phyloP scores from a whole-genome alignment of 176 grass and related monocot genomes.

The Themeda triandra region DNA sequence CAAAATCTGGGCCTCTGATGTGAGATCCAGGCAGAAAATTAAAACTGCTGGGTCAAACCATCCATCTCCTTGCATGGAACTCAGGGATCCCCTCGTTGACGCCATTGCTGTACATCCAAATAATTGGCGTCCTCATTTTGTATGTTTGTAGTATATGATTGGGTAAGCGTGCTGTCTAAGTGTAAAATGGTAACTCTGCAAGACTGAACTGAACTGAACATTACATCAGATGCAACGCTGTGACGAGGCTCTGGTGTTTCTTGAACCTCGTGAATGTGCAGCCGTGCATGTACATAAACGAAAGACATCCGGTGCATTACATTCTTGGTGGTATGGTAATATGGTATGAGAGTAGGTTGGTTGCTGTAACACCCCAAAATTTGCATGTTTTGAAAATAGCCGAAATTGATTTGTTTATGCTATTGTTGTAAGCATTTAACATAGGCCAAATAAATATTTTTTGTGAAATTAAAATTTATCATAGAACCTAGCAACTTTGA shows the following conservation, averaged over 20 bases:
- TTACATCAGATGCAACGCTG: conserved; percentile 27
- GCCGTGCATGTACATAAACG: background rate
- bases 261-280: background rate
- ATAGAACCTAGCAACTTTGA: too few relatives aligned
- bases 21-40: conserved; percentile 22
- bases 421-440: too few relatives aligned
- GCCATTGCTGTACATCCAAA: conserved; percentile 53
- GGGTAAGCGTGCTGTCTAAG: background rate
- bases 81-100: background rate
- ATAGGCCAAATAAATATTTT: too few relatives aligned
- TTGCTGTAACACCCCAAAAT: too few relatives aligned
- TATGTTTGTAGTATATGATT: conserved; percentile 30
- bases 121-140: conserved; percentile 56
- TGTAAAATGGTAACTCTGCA: conserved; percentile 23
- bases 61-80: background rate
- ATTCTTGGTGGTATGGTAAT: background rate
- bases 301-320: conserved; percentile 1
- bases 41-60: conserved; percentile 7
- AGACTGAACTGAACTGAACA: conserved; percentile 28
- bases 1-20: conserved; percentile 42
- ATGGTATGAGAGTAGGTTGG: too few relatives aligned
- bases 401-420: too few relatives aligned
- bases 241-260: background rate
- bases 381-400: too few relatives aligned
- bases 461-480: too few relatives aligned